Evolutionary conservation across 1,284 basidiomycete species (phyloP).

Genomic region (Cryptococcus sp.): DNA sequence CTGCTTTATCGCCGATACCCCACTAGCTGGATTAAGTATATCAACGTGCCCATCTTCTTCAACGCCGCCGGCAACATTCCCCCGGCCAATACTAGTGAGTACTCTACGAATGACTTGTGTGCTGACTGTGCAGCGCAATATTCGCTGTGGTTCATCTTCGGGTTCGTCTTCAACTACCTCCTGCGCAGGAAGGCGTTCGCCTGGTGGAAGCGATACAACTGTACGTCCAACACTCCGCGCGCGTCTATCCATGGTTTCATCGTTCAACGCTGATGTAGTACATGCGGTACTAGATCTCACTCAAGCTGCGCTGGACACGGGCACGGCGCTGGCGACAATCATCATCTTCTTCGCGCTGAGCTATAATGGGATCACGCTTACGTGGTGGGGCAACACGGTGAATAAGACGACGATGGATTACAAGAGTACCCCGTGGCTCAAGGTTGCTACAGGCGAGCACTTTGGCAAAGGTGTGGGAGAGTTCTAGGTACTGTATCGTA

Average conservation of each 20-base stretch:
- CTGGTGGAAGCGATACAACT: constrained; percentile 52
- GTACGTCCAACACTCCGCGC: constrained; percentile 55
- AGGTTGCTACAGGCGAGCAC: constrained; percentile 16
- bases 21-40: constrained; percentile 67
- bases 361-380: constrained; percentile 31
- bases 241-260: constrained; percentile 3
- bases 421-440: constrained; percentile 22
- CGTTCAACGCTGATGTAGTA: not conserved
- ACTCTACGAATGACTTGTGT: constrained; percentile 3
- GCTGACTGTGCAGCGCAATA: constrained; percentile 19
- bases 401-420: constrained; percentile 22
- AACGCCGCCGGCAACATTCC: constrained; percentile 62
- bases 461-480: constrained; percentile 31
- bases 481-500: constrained; percentile 15
- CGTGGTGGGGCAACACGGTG: constrained; percentile 34
- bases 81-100: constrained; percentile 59
- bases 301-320: constrained; percentile 48
- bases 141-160: constrained; percentile 59
- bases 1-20: constrained; percentile 75
- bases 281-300: constrained; percentile 19
- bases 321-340: constrained; percentile 46
- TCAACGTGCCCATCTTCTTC: constrained; percentile 44
- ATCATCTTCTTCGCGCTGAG: constrained; percentile 46
- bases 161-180: constrained; percentile 51
- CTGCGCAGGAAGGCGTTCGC: constrained; percentile 37